Conservation (phyloP, 1,139 yeast genomes). For the Hyphopichia pseudoburtonii region DNA sequence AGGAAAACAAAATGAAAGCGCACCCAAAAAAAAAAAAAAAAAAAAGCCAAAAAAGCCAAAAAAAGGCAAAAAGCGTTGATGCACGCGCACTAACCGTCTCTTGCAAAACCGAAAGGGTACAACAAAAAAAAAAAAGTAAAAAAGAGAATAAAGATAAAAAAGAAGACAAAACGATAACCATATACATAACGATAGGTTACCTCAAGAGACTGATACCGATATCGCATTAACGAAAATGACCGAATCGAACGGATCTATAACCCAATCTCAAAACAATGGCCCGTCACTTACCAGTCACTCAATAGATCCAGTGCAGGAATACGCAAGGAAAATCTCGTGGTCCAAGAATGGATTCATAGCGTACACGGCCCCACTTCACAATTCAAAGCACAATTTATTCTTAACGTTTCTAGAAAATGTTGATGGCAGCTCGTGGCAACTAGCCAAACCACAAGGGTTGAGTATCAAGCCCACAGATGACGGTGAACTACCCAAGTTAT, state of each 20-base stretch:
- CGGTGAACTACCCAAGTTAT: constrained; percentile 25
- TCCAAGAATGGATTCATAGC: constrained; percentile 75
- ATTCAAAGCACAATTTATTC: constrained; percentile 34
- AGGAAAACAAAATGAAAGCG: no score
- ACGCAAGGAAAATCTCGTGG: constrained; percentile 54
- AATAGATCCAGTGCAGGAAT: neutral
- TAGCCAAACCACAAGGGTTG: constrained; percentile 53
- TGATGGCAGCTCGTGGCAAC: constrained; percentile 65
- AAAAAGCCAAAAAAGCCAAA: no score
- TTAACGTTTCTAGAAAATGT: constrained; percentile 63
- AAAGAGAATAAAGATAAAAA: neutral
- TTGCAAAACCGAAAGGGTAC: no score
- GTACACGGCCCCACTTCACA: constrained; percentile 36
- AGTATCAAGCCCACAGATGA: constrained; percentile 38
- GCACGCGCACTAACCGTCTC: no score
- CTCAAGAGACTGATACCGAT: no score
- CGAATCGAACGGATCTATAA: no score
- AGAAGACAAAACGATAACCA: neutral
- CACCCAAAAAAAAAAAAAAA: no score
- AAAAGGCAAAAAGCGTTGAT: no score
- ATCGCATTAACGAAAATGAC: no score
- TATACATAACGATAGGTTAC: no score
- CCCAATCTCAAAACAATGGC: neutral
- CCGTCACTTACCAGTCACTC: neutral
- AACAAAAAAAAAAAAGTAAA: neutral